These are phyloP conservation scores for Stephanodiscus minutulus DNA, from an alignment of 108 stramenopile species.

Conservation along the genomic window DNA sequence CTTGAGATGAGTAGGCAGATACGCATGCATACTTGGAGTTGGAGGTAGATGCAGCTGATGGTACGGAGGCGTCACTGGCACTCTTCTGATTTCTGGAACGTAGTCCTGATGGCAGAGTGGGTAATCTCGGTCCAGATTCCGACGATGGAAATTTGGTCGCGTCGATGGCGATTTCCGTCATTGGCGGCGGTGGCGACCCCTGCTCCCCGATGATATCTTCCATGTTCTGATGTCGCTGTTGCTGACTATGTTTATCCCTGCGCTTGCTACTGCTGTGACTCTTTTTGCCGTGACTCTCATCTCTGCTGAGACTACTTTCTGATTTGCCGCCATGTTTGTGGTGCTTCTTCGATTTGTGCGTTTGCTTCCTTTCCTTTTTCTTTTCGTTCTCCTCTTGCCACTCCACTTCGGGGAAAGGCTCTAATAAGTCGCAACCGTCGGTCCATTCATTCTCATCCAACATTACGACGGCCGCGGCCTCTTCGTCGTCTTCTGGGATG, in stretches of 20 bases:
- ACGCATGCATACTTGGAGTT: slow-evolving; percentile 3
- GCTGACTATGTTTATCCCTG: neutral
- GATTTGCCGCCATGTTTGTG: slow-evolving; percentile 18
- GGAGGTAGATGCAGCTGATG: slow-evolving; percentile 15
- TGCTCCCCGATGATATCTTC: neutral
- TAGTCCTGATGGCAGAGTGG: neutral
- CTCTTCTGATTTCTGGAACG: neutral
- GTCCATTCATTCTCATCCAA: neutral
- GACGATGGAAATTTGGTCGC: neutral
- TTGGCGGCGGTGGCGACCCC: neutral
- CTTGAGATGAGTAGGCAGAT: neutral
- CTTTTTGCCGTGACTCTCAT: neutral
- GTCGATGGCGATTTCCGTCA: neutral
- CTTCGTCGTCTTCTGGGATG: slow-evolving; percentile 15
- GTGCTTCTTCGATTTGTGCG: slow-evolving; percentile 31
- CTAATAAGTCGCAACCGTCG: neutral
- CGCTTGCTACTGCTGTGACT: neutral
- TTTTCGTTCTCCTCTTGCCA: slow-evolving; percentile 17
- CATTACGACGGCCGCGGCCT: slow-evolving; percentile 6
- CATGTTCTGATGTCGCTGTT: neutral
- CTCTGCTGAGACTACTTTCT: neutral
- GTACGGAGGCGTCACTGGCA: neutral
- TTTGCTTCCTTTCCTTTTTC: slow-evolving; percentile 32
- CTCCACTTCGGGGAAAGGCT: slow-evolving; percentile 16
- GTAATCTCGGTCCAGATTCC: neutral